Evolutionary conservation across 2,329 filamentous ascomycete genomes (phyloP).

Genomic region (Pestalotiopsis sp.): DNA sequence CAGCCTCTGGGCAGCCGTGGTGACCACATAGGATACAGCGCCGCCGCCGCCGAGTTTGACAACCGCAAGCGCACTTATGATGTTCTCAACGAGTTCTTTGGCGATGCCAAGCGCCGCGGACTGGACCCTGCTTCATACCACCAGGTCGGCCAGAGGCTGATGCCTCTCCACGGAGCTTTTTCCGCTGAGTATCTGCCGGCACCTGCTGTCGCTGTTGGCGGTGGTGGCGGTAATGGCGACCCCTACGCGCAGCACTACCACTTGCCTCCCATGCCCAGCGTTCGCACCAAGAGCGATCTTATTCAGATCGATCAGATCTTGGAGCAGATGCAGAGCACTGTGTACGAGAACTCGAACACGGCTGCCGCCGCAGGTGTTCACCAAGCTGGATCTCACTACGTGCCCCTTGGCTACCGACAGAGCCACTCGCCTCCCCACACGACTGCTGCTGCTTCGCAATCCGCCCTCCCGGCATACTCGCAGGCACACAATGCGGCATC

Average conservation of each 20-base stretch:
- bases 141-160: slow-evolving; percentile 86
- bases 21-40: slow-evolving; percentile 67
- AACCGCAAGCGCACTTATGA: slow-evolving; percentile 84
- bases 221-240: slow-evolving; percentile 54
- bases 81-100: slow-evolving; percentile 91
- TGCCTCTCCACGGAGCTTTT: slow-evolving; percentile 71
- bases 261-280: slow-evolving; percentile 81
- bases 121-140: slow-evolving; percentile 89
- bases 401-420: slow-evolving; percentile 57
- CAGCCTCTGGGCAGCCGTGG: slow-evolving; percentile 59
- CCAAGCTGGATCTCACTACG: slow-evolving; percentile 71
- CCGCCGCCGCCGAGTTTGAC: slow-evolving; percentile 56
- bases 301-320: slow-evolving; percentile 93
- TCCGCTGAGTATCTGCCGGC: slow-evolving; percentile 59
- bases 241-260: slow-evolving; percentile 81
- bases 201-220: slow-evolving; percentile 56
- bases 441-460: slow-evolving; percentile 36
- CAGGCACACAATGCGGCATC: slow-evolving; percentile 60
- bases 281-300: slow-evolving; percentile 91
- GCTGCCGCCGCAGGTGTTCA: slow-evolving; percentile 79
- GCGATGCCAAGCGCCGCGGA: slow-evolving; percentile 86
- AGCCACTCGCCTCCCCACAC: slow-evolving; percentile 50
- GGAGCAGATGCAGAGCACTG: slow-evolving; percentile 93
- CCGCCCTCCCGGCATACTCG: slow-evolving; percentile 42
- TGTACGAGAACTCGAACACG: slow-evolving; percentile 89